A percentile compares a stretch with the other conserved stretches of the same genome.
phyloP scores from a whole-genome alignment of 148 eudicot genomes.

The Linanthus parryae region DNA sequence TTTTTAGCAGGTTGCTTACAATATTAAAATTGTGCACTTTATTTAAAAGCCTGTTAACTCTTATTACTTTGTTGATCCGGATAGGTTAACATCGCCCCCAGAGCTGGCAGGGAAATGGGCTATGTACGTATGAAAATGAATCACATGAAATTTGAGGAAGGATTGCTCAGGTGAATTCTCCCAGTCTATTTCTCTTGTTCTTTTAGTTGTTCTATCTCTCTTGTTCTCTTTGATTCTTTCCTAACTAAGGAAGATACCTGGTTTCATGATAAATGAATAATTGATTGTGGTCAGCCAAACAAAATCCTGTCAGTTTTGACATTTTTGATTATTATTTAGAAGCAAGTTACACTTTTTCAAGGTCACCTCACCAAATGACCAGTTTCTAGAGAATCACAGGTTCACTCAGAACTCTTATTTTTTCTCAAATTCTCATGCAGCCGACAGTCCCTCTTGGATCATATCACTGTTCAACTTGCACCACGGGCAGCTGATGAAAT shows the following conservation, averaged over 20 bases:
- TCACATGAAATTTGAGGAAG: constrained; percentile 50
- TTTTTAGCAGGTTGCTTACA: too few species aligned
- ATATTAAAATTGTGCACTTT: neutral
- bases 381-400: too few species aligned
- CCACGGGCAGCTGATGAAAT: constrained; percentile 97
- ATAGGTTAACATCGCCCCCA: constrained; percentile 82
- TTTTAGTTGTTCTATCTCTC: too few species aligned
- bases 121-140: constrained; percentile 74
- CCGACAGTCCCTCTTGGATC: constrained; percentile 83
- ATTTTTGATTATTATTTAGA: too few species aligned
- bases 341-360: too few species aligned
- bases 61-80: constrained; percentile 16
- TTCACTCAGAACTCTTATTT: too few species aligned
- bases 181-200: neutral
- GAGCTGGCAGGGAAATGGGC: constrained; percentile 89
- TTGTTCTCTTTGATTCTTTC: too few species aligned
- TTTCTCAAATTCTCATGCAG: constrained; percentile 33
- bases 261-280: neutral
- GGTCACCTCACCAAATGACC: neutral
- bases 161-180: constrained; percentile 54
- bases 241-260: too few species aligned
- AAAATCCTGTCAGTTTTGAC: too few species aligned
- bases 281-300: neutral
- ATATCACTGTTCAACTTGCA: constrained; percentile 85
- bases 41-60: neutral